Conservation (phyloP, 495 filamentous ascomycete genomes). For the Aspergillus leporis region DNA sequence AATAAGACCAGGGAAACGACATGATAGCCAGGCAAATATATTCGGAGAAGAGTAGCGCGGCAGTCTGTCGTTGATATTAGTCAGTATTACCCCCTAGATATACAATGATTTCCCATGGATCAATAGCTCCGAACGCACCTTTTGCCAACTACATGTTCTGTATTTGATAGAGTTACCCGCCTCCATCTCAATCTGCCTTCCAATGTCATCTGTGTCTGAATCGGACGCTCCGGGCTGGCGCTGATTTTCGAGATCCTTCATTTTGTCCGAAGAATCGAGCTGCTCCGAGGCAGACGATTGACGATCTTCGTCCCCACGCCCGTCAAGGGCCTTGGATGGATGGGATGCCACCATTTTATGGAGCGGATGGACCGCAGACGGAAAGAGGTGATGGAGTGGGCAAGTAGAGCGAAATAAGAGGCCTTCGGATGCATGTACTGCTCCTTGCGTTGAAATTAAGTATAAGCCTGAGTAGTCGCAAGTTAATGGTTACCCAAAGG, state of each 20-base stretch:
- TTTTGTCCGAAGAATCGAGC: constrained; percentile 26
- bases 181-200: constrained; percentile 76
- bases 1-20: constrained; percentile 91
- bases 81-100: not conserved
- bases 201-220: constrained; percentile 48
- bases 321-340: constrained; percentile 21
- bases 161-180: constrained; percentile 81
- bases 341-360: constrained; percentile 43
- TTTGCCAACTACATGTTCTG: constrained; percentile 86
- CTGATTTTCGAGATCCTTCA: constrained; percentile 40
- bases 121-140: constrained; percentile 47
- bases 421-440: constrained; percentile 43
- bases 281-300: constrained; percentile 29
- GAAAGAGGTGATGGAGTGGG: constrained; percentile 34
- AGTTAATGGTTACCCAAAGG: not conserved
- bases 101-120: too few species aligned
- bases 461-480: not conserved
- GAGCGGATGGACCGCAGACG: constrained; percentile 43
- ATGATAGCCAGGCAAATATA: constrained; percentile 94
- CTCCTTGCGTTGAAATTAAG: constrained; percentile 5
- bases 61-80: constrained; percentile 54
- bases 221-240: constrained; percentile 27
- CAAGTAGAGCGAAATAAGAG: constrained; percentile 23
- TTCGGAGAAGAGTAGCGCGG: constrained; percentile 83
- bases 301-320: constrained; percentile 20